phyloP scores from a whole-genome alignment of 805 yeast species.

The Brettanomyces nanus region DNA sequence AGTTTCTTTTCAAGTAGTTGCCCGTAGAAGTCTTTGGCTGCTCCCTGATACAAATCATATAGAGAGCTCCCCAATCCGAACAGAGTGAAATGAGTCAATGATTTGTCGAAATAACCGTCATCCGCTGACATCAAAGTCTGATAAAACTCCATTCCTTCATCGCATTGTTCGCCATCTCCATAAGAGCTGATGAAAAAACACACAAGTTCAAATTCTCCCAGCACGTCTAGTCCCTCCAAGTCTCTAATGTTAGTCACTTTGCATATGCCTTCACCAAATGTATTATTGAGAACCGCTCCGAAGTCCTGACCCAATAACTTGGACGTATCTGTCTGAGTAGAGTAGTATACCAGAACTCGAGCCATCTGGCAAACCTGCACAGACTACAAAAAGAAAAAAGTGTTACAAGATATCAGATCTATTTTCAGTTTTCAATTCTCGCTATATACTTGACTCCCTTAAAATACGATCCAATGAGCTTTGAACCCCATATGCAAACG shows the following conservation, averaged over 20 bases:
- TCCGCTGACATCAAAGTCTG: slow-evolving; percentile 27
- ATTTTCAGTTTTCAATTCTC: neutral
- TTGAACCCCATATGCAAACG: slow-evolving; percentile 44
- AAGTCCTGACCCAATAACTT: slow-evolving; percentile 61
- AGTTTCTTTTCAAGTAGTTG: slow-evolving; percentile 57
- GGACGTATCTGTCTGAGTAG: slow-evolving; percentile 94
- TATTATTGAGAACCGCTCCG: slow-evolving; percentile 6
- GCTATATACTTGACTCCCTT: neutral
- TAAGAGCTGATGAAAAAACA: slow-evolving; percentile 77
- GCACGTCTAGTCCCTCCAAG: slow-evolving; percentile 1
- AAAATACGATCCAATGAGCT: slow-evolving; percentile 5
- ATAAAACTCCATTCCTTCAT: slow-evolving; percentile 67
- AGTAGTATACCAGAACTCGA: slow-evolving; percentile 50
- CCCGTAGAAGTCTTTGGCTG: slow-evolving; percentile 51
- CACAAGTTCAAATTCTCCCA: slow-evolving; percentile 9
- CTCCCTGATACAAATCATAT: slow-evolving; percentile 80
- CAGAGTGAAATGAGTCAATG: slow-evolving; percentile 45
- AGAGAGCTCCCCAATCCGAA: slow-evolving; percentile 93
- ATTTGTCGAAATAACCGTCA: slow-evolving; percentile 31
- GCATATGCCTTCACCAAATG: slow-evolving; percentile 60
- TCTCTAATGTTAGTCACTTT: slow-evolving; percentile 26
- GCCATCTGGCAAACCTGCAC: neutral
- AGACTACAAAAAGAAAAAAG: no score
- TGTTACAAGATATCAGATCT: no score
- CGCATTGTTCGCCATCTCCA: slow-evolving; percentile 98